These are phyloP conservation scores for Exophiala calicioides DNA, from an alignment of 2,329 filamentous ascomycete genomes.

Conservation along the genomic window DNA sequence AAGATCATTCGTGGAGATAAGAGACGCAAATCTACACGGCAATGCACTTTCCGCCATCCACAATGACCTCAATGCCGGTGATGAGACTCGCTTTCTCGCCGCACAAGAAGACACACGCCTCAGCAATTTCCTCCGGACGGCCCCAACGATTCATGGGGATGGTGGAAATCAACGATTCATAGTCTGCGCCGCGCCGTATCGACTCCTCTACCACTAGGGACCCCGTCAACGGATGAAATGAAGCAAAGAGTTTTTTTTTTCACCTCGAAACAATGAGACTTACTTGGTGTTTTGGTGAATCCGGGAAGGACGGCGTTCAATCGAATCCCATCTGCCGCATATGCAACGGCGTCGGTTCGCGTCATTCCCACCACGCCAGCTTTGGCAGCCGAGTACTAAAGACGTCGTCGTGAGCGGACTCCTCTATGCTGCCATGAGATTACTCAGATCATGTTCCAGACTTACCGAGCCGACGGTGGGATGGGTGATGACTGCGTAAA, in stretches of 20 bases:
- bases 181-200: constrained; percentile 12
- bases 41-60: too few relatives aligned
- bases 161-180: constrained; percentile 9
- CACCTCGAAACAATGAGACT: too few relatives aligned
- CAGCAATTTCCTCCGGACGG: constrained; percentile 35
- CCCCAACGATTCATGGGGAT: constrained; percentile 33
- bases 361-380: constrained; percentile 43
- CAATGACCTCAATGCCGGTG: constrained; percentile 31
- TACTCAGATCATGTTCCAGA: too few relatives aligned
- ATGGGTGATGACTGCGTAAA: constrained; percentile 50
- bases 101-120: constrained; percentile 35
- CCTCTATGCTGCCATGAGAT: too few relatives aligned
- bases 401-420: too few relatives aligned
- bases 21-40: too few relatives aligned
- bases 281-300: constrained; percentile 48
- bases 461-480: constrained; percentile 16
- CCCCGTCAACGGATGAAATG: too few relatives aligned
- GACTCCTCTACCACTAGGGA: constrained; percentile 30
- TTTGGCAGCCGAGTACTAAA: constrained; percentile 22
- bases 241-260: too few relatives aligned
- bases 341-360: constrained; percentile 55
- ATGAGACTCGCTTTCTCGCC: constrained; percentile 36
- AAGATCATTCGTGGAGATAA: too few relatives aligned
- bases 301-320: constrained; percentile 50
- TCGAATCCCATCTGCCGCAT: constrained; percentile 47